These are phyloP conservation scores for Stropharia rugosoannulata DNA, from an alignment of 768 basidiomycete species.

Conservation along the genomic window DNA sequence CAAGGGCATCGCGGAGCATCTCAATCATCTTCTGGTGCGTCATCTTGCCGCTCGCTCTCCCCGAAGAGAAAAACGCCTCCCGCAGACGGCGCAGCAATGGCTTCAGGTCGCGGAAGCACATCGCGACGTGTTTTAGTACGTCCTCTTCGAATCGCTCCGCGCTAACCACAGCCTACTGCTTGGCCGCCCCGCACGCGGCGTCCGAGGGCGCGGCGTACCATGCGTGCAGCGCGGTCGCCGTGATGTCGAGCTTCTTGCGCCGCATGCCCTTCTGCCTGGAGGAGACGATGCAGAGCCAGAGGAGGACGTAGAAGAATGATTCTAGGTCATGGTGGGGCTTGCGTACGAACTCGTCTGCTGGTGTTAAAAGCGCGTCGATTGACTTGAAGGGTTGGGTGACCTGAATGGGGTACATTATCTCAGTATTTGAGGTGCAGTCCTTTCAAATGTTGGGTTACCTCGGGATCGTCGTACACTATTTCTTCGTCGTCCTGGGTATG, in stretches of 20 bases:
- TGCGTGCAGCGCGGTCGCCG: background rate
- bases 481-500: background rate
- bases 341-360: background rate
- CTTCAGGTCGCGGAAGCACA: background rate
- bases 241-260: background rate
- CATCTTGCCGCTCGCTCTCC: background rate
- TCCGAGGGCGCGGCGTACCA: background rate
- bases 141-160: background rate
- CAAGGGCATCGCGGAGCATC: background rate
- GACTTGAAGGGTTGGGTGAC: background rate
- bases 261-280: background rate
- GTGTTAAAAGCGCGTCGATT: background rate
- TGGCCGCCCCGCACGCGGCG: background rate
- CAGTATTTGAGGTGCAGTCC: background rate
- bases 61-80: background rate
- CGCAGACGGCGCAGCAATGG: background rate
- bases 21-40: background rate
- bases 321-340: conserved; percentile 1
- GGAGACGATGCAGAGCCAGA: background rate
- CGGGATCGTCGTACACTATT: background rate
- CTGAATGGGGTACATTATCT: background rate
- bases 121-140: background rate
- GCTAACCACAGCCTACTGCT: background rate
- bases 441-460: background rate
- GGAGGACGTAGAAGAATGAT: conserved; percentile 1